These are phyloP conservation scores for Penicillium crustosum DNA, from an alignment of 2,329 filamentous ascomycete species.

Conservation along the genomic window DNA sequence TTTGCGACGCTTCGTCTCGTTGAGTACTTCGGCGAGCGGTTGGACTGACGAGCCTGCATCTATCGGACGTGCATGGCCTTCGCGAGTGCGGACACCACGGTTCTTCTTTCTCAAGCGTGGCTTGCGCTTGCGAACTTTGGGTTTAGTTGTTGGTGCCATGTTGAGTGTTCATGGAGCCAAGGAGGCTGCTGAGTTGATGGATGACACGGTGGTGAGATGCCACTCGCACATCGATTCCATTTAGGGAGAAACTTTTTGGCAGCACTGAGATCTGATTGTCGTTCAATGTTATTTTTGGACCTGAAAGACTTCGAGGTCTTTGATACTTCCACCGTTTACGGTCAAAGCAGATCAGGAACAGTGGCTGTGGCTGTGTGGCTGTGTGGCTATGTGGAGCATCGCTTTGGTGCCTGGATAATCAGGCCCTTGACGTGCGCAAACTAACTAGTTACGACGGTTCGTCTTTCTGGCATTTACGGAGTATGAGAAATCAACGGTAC, in stretches of 20 bases:
- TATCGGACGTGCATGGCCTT: background rate
- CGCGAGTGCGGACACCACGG: conserved; percentile 9
- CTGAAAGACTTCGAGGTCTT: background rate
- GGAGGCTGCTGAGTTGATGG: background rate
- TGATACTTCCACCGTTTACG: background rate
- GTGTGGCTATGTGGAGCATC: background rate
- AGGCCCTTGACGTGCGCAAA: background rate
- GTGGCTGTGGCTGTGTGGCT: background rate
- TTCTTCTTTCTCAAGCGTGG: conserved; percentile 10
- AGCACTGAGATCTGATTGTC: background rate
- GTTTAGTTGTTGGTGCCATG: conserved; percentile 20
- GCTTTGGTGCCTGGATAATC: background rate
- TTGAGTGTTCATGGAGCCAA: background rate
- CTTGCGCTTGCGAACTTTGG: conserved; percentile 8
- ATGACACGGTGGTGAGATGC: background rate
- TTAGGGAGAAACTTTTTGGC: background rate
- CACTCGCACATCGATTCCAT: background rate
- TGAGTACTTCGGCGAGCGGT: conserved; percentile 3
- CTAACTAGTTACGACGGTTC: background rate
- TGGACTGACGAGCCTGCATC: background rate
- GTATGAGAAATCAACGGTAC: background rate
- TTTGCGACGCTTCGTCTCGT: conserved; percentile 6
- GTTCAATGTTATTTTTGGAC: background rate
- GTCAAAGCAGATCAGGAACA: conserved; percentile 5
- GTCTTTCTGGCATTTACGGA: background rate